Conservation (phyloP, 2,329 filamentous ascomycete species). For the Lasiodiplodia gonubiensis region DNA sequence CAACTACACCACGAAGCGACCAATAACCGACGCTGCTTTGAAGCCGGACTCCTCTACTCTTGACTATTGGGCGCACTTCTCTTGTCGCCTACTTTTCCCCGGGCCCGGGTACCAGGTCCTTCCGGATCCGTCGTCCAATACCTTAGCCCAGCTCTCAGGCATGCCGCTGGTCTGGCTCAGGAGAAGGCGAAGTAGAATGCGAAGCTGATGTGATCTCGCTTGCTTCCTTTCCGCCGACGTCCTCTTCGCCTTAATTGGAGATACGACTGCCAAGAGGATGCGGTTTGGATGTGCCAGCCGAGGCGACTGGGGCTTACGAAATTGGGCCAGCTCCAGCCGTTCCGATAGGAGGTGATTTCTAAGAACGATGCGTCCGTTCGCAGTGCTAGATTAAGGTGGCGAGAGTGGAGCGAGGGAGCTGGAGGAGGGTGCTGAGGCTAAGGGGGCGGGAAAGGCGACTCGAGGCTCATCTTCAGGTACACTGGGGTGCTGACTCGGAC, state of each 20-base stretch:
- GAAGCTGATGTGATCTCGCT: background rate
- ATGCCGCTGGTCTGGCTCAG: too few relatives aligned
- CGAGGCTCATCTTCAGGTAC: slow-evolving; percentile 12
- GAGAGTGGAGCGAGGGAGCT: slow-evolving; percentile 2
- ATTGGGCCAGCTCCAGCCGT: background rate
- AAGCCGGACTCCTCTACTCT: too few relatives aligned
- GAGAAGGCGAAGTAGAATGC: background rate
- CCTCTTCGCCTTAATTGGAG: background rate
- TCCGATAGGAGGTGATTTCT: background rate
- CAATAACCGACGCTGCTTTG: too few relatives aligned
- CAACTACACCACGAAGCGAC: too few relatives aligned
- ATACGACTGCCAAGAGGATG: background rate
- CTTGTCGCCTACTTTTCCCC: too few relatives aligned
- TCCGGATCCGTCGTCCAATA: too few relatives aligned
- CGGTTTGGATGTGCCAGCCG: background rate
- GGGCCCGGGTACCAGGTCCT: too few relatives aligned
- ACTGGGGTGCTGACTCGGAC: slow-evolving; percentile 7
- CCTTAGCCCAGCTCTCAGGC: too few relatives aligned
- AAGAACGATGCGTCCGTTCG: background rate
- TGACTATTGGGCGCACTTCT: too few relatives aligned
- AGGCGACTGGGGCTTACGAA: background rate
- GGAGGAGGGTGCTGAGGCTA: background rate
- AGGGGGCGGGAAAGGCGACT: slow-evolving; percentile 4
- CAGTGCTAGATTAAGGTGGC: background rate
- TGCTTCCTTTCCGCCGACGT: background rate